phyloP scores from a whole-genome alignment of 139 green algal species.

The Pycnococcus provasolii region DNA sequence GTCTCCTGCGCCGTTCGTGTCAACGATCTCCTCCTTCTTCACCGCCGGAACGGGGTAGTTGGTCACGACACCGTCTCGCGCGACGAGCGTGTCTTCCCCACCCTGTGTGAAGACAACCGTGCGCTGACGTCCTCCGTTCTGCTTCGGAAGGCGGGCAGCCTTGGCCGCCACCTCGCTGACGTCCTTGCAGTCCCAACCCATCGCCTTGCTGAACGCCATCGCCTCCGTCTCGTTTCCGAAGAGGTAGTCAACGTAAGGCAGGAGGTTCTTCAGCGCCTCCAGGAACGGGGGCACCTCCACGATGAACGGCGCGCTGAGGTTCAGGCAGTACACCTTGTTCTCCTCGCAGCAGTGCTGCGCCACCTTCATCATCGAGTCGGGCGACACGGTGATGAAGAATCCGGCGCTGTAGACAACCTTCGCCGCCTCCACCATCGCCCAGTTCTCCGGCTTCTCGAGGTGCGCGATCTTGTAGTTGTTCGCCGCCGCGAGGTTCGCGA shows the following conservation, averaged over 20 bases:
- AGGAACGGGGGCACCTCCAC: constrained; percentile 54
- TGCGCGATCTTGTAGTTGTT: constrained; percentile 95
- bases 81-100: constrained; percentile 3
- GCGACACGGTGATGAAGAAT: constrained; percentile 97
- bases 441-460: constrained; percentile 51
- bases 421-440: constrained; percentile 68
- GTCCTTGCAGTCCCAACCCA: constrained; percentile 76
- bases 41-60: constrained; percentile 55
- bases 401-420: constrained; percentile 76
- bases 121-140: constrained; percentile 55
- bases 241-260: constrained; percentile 88
- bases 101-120: constrained; percentile 90
- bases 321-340: constrained; percentile 82
- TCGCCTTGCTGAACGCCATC: constrained; percentile 71
- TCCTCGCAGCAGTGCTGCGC: constrained; percentile 71
- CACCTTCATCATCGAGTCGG: constrained; percentile 68
- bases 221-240: constrained; percentile 98
- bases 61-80: background rate
- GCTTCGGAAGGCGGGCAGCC: constrained; percentile 70
- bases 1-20: constrained; percentile 86
- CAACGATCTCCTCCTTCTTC: constrained; percentile 75
- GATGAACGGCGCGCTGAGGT: constrained; percentile 94
- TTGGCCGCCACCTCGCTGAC: constrained; percentile 73
- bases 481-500: constrained; percentile 89
- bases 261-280: constrained; percentile 41